A percentile compares a stretch with the other conserved stretches of the same genome.
These are phyloP conservation scores for Gardenia jasminoides DNA, from an alignment of 257 asterid species.

Conservation along the genomic window DNA sequence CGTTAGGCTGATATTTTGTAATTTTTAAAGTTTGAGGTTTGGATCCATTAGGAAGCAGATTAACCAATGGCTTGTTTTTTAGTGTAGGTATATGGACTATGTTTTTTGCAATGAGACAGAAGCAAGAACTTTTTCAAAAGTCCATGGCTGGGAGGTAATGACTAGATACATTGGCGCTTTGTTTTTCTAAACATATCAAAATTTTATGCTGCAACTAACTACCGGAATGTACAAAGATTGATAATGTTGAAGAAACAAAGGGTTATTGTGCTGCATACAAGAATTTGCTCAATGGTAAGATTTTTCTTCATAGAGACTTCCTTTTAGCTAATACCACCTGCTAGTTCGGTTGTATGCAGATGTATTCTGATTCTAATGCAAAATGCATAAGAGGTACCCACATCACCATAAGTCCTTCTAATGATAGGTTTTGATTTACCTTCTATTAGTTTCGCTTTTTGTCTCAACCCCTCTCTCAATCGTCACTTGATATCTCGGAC, in stretches of 20 bases:
- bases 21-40: background rate
- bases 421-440: no score
- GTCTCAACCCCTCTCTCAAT: no score
- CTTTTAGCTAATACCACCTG: no score
- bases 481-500: no score
- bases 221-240: conserved; percentile 53
- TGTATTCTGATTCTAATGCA: no score
- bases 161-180: conserved; percentile 1
- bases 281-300: no score
- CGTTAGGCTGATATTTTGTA: conserved; percentile 49
- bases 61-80: conserved; percentile 24
- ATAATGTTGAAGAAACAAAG: conserved; percentile 79
- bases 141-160: conserved; percentile 98
- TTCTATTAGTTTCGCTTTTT: no score
- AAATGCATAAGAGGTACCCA: no score
- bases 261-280: no score
- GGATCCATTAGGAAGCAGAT: conserved; percentile 1
- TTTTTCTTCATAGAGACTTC: no score
- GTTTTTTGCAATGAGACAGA: conserved; percentile 94
- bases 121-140: conserved; percentile 86
- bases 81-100: conserved; percentile 66
- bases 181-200: conserved; percentile 1
- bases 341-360: no score
- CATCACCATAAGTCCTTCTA: no score
- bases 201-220: conserved; percentile 15